Base-by-base conservation (phyloP, 805 yeast species). In the Metschnikowia reukaufii region DNA sequence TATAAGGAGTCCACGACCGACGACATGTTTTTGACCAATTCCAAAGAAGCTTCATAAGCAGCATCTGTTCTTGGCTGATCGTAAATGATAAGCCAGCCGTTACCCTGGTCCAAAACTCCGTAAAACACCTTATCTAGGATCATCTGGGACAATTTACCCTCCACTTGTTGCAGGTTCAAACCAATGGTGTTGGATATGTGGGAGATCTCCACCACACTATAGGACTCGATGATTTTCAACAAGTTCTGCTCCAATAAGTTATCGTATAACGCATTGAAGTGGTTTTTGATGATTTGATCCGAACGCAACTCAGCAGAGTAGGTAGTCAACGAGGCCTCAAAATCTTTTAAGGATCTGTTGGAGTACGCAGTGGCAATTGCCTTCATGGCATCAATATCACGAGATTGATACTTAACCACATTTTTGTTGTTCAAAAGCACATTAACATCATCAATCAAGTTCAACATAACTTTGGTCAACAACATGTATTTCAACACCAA, bases 31-130 rank as follows among this genome's bases (percentile, higher is more conserved):
- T 86, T 87, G 41, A 95, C 82, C 56, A 96, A 81, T 48, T 88
- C 94, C 56, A 92, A 78, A 36, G 95, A 86, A 45, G 92, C 83
- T 53, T 86, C 94, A 62, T 92, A 94, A 42, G 95, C 84, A 33
- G 87, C 87, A 66, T 94, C 98, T 51, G 83, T 82, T 61, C 81
- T 82, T 35, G 96, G 96, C 63, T 90, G 87, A 49, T 89, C 96
- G 62, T 88, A 94, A 48, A 94, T 81, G 55, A 89, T 84, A 59
- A 94, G 77, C 96, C 97, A 94, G 7, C 99, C 99, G 64, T 91
- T 91, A 39, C 98, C 98, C 73, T 94, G 99, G 67, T 94, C 99
- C 57, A 94, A 76, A 31, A 94, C 98, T 39, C 99, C 99, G 62
- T 84, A 86, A 59, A 94, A 89, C n/a, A 90, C 87, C 61, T 88